Conservation (phyloP, 225 moss, liverwort and hornwort genomes). For the Asterella californica region DNA sequence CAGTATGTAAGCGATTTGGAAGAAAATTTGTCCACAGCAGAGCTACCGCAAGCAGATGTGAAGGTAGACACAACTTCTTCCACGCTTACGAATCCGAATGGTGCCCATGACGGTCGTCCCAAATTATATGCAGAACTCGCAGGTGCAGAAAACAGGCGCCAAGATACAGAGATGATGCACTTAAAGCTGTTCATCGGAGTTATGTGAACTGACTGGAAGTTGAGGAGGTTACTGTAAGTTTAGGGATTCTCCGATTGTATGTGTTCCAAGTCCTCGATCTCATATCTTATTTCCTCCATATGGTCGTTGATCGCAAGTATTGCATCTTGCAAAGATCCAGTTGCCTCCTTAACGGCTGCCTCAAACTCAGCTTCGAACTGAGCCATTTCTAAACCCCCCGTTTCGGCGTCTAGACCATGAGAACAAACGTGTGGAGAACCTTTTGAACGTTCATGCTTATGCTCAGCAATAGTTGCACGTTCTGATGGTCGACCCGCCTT, state of each 20-base stretch:
- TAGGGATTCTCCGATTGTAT: background rate
- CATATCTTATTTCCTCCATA: constrained; percentile 81
- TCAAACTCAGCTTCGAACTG: constrained; percentile 81
- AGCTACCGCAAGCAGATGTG: background rate
- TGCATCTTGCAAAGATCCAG: constrained; percentile 62
- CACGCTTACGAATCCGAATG: no score
- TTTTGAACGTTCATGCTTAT: constrained; percentile 36
- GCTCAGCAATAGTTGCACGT: constrained; percentile 31
- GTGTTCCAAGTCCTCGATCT: constrained; percentile 42
- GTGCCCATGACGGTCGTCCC: background rate
- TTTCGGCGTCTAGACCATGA: constrained; percentile 44
- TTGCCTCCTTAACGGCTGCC: constrained; percentile 85
- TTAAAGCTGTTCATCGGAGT: background rate
- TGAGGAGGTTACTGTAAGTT: background rate
- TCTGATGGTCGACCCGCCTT: constrained; percentile 82
- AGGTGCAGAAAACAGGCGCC: background rate
- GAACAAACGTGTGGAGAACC: constrained; percentile 39
- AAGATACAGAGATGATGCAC: background rate
- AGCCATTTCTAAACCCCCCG: constrained; percentile 69
- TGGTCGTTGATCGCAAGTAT: constrained; percentile 58
- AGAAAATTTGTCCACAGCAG: background rate
- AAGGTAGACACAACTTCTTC: no score
- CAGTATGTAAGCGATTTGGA: background rate
- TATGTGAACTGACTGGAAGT: background rate
- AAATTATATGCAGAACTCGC: background rate